phyloP scores from a whole-genome alignment of 2,329 filamentous ascomycete genomes.

The Aureobasidium leucospermi region DNA sequence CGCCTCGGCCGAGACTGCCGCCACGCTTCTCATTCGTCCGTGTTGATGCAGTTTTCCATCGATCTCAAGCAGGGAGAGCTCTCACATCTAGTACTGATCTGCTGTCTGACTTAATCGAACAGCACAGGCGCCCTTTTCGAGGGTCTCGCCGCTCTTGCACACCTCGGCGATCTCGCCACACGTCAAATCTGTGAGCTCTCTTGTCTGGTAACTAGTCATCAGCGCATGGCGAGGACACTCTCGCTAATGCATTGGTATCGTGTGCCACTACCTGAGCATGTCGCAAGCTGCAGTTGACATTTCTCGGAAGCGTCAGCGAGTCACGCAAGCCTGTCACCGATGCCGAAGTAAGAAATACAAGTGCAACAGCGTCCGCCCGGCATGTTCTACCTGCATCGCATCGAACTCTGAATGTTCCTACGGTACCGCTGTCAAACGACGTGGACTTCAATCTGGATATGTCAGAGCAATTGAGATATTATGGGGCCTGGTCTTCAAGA shows the following conservation, averaged over 20 bases:
- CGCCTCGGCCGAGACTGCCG: too few species aligned
- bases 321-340: constrained; percentile 61
- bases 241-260: too few species aligned
- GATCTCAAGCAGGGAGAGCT: too few species aligned
- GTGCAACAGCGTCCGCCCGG: constrained; percentile 62
- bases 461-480: constrained; percentile 65
- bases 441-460: constrained; percentile 73
- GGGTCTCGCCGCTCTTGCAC: too few species aligned
- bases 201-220: not conserved
- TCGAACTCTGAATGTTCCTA: constrained; percentile 63
- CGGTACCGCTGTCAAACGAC: constrained; percentile 64
- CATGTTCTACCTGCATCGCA: constrained; percentile 58
- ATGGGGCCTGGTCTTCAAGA: constrained; percentile 59
- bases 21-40: too few species aligned
- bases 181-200: too few species aligned
- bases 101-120: too few species aligned
- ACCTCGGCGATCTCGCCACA: too few species aligned
- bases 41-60: too few species aligned
- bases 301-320: constrained; percentile 43
- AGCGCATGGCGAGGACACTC: not conserved
- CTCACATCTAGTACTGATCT: too few species aligned
- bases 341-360: constrained; percentile 45
- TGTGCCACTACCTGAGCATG: not conserved
- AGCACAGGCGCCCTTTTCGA: too few species aligned
- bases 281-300: constrained; percentile 28